Conservation (phyloP, 1,284 basidiomycete genomes). For the Irpex rosettiformis region DNA sequence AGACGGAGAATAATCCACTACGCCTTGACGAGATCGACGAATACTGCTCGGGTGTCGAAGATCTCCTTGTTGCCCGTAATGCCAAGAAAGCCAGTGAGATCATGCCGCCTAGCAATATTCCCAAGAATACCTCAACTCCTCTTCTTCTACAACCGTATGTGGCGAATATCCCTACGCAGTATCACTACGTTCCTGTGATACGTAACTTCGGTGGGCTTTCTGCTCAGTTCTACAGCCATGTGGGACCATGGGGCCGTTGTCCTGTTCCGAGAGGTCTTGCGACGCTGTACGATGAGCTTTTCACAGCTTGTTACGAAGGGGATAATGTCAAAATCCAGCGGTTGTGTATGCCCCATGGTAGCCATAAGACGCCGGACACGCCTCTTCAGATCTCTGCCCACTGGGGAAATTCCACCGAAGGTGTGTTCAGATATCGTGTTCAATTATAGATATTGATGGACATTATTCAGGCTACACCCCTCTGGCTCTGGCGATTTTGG, state of each 20-base stretch:
- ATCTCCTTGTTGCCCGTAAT: constrained; percentile 32
- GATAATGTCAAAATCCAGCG: constrained; percentile 45
- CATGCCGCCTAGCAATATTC: not conserved
- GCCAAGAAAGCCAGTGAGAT: constrained; percentile 33
- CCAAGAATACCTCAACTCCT: not conserved
- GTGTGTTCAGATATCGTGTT: not conserved
- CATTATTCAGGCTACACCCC: constrained; percentile 38
- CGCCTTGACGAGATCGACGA: constrained; percentile 22
- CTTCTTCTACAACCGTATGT: not conserved
- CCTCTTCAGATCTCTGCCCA: constrained; percentile 44
- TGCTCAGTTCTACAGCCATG: constrained; percentile 6
- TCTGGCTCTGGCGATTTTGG: constrained; percentile 42
- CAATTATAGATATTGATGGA: not conserved
- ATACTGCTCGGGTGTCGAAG: constrained; percentile 23
- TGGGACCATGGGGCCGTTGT: not conserved
- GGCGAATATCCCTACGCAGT: not conserved
- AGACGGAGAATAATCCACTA: constrained; percentile 4
- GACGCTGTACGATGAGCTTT: constrained; percentile 44
- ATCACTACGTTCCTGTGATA: not conserved
- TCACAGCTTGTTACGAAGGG: constrained; percentile 48
- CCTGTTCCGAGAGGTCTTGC: not conserved
- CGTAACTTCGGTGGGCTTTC: not conserved
- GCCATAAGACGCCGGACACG: constrained; percentile 16
- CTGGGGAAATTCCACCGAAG: constrained; percentile 7
- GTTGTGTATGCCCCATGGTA: constrained; percentile 43